phyloP scores from a whole-genome alignment of 2,329 filamentous ascomycete species.

The Diaporthe sp. region DNA sequence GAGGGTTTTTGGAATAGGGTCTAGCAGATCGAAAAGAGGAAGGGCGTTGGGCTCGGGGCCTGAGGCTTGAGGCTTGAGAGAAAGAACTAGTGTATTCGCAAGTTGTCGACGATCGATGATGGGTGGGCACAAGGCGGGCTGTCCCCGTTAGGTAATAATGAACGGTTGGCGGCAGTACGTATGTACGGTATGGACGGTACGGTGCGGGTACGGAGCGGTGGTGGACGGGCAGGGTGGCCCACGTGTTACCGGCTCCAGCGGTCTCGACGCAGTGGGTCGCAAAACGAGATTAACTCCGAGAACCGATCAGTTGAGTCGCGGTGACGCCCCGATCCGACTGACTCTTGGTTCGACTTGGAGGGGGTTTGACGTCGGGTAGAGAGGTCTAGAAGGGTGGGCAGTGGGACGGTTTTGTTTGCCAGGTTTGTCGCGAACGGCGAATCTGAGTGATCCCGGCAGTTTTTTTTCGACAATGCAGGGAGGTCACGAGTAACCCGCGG shows the following conservation, averaged over 20 bases:
- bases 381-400: not conserved
- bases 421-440: not conserved
- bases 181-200: constrained; percentile 8
- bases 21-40: not conserved
- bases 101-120: constrained; percentile 17
- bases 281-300: constrained; percentile 20
- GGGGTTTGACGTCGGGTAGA: not conserved
- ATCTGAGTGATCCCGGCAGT: constrained; percentile 2
- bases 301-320: not conserved
- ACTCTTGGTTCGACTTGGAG: not conserved
- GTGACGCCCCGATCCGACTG: not conserved
- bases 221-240: constrained; percentile 28
- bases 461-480: constrained; percentile 4
- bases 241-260: constrained; percentile 25
- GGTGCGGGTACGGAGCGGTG: constrained; percentile 21
- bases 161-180: constrained; percentile 7
- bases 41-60: constrained; percentile 10
- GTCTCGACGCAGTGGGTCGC: constrained; percentile 18
- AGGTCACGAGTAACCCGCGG: constrained; percentile 1
- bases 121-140: constrained; percentile 6
- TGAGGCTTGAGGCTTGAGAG: not conserved
- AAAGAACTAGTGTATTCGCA: constrained; percentile 15
- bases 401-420: constrained; percentile 8
- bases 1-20: not conserved
- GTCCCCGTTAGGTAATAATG: constrained; percentile 18